Base-by-base conservation (phyloP, 371 early-diverging fungal species). In the Apophysomyces trapeziformis region DNA sequence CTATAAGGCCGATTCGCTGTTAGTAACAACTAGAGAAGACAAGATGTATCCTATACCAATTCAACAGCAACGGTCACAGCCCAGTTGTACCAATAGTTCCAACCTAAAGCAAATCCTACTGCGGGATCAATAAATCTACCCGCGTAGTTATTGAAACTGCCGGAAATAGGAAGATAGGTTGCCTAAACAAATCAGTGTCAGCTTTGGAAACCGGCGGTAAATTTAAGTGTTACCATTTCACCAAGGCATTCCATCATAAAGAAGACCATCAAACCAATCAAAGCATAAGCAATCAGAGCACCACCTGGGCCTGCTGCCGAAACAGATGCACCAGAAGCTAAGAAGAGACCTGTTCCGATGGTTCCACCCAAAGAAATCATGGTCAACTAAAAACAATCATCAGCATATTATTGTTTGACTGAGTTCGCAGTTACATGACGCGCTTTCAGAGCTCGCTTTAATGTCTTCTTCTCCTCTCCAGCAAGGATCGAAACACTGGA, bases 301-400 rank as follows among this genome's bases (percentile, higher is more conserved):
- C 92, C 94, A 11, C 85, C 91, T n/a, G 96, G 94, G 7, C 96
- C 96, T 5, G 92, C 96, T 4, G 70, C 64, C 5, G 88, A 85
- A 43, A 96, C 84, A 4, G 91, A 87, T 11, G 84, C 74, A 43
- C 95, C 95, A 35, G 92, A 91, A n/a, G 91, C 93, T 57, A 96
- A 76, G 72, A 95, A 96, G 37, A 96, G 77, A 50, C 96, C 96
- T 9, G 95, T 96, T 54, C 92, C 89, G 47, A 93, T 89, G 0
- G 91, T 90, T 50, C 92, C 92, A 35, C 91, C 92, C 44, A 91
- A 77, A 14, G 92, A 89, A 58, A 94, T 93, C 93, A 94, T 93
- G 45, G 88, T 84, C 63, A 93, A 62, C 79, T 79, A 57, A 14
- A 46, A 46, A 58, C 26, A 7, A 12, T 35, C 39, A 18, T 44